These are phyloP conservation scores for Annona cherimola DNA, from an alignment of 164 flowering plant species.

Conservation along the genomic window DNA sequence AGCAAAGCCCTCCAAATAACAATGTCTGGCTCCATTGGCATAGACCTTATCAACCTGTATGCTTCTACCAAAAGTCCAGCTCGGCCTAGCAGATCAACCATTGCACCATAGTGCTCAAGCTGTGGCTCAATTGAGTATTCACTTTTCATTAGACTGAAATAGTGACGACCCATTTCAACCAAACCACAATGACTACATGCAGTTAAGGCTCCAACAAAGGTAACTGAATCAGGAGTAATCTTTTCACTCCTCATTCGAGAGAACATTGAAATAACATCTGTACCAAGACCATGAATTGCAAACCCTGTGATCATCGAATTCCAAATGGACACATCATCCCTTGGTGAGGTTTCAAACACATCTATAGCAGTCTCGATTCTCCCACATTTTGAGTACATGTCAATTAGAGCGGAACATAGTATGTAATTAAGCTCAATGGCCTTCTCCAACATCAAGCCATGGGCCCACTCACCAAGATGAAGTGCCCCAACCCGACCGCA, in stretches of 20 bases:
- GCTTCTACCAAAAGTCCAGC: slow-evolving; percentile 72
- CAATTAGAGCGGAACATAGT: slow-evolving; percentile 52
- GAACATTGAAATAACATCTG: slow-evolving; percentile 47
- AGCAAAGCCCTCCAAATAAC: slow-evolving; percentile 71
- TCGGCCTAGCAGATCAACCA: slow-evolving; percentile 71
- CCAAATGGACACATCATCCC: slow-evolving; percentile 54
- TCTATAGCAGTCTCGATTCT: slow-evolving; percentile 42
- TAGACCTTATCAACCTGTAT: slow-evolving; percentile 33
- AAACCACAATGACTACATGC: slow-evolving; percentile 74
- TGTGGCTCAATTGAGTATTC: slow-evolving; percentile 45
- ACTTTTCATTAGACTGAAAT: slow-evolving; percentile 44
- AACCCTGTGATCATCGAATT: slow-evolving; percentile 77
- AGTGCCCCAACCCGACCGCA: slow-evolving; percentile 64
- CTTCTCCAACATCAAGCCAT: slow-evolving; percentile 37
- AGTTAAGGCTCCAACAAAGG: slow-evolving; percentile 34
- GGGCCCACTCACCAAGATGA: slow-evolving; percentile 49
- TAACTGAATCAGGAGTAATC: slow-evolving; percentile 20
- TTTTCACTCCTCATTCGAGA: slow-evolving; percentile 17
- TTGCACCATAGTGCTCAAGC: slow-evolving; percentile 75
- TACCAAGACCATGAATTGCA: slow-evolving; percentile 72
- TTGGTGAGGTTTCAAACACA: slow-evolving; percentile 32
- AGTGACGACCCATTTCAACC: slow-evolving; percentile 45
- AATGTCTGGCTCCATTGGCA: slow-evolving; percentile 68
- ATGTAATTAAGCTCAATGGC: slow-evolving; percentile 41
- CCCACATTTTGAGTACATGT: slow-evolving; percentile 83